Evolutionary conservation across 2,329 filamentous ascomycete species (phyloP).

Genomic region (Triangularia setosa): DNA sequence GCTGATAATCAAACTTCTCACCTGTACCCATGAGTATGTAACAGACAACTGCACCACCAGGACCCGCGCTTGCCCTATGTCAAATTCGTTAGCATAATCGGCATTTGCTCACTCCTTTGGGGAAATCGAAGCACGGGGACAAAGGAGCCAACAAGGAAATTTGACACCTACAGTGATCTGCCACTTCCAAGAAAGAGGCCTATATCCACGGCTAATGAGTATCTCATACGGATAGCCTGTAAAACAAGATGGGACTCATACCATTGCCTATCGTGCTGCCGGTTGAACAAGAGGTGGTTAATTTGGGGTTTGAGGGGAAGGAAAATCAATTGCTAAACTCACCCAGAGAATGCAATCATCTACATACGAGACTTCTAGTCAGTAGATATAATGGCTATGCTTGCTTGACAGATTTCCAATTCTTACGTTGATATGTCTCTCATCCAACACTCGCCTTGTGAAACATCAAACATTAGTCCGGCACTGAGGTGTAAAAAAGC

Average conservation of each 20-base stretch:
- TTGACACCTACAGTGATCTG: constrained; percentile 35
- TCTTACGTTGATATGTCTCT: constrained; percentile 37
- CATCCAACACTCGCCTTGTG: constrained; percentile 34
- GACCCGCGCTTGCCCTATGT: constrained; percentile 39
- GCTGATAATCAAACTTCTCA: background rate
- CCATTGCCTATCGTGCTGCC: constrained; percentile 38
- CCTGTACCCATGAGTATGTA: constrained; percentile 40
- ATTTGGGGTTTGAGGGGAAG: background rate
- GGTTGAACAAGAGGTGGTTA: background rate
- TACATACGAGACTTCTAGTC: constrained; percentile 11
- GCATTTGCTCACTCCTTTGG: no score
- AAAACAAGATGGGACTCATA: background rate
- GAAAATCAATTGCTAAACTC: constrained; percentile 16
- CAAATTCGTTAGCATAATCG: no score
- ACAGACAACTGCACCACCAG: constrained; percentile 37
- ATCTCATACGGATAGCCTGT: background rate
- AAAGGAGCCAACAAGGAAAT: no score
- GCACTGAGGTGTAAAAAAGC: background rate
- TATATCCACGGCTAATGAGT: background rate
- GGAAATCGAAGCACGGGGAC: no score
- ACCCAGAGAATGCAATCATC: constrained; percentile 44
- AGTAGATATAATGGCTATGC: background rate
- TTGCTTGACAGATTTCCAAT: constrained; percentile 20
- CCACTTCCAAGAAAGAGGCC: constrained; percentile 38
- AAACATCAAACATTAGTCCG: constrained; percentile 21